These are phyloP conservation scores for Heliocybe sulcata DNA, from an alignment of 1,284 basidiomycete genomes.

Conservation along the genomic window DNA sequence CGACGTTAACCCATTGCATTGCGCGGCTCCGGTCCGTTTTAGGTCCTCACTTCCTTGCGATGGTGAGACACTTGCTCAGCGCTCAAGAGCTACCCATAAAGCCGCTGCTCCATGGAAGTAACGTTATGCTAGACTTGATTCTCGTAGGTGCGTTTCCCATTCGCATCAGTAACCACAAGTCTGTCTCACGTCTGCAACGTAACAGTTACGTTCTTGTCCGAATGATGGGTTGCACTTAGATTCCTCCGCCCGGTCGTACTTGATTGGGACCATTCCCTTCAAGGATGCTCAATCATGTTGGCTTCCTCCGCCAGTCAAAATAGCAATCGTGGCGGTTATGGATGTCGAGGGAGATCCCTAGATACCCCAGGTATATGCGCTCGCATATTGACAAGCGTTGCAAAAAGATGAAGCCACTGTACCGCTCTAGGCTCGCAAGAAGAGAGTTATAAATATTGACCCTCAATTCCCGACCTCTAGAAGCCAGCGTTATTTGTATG, in stretches of 20 bases:
- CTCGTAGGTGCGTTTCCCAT: background rate
- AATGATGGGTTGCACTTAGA: background rate
- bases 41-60: too few relatives aligned
- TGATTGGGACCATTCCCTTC: too few relatives aligned
- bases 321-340: background rate
- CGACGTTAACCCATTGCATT: too few relatives aligned
- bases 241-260: background rate
- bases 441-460: too few relatives aligned
- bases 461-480: too few relatives aligned
- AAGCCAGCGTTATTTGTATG: background rate
- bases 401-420: background rate
- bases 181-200: background rate
- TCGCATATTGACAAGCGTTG: background rate
- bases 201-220: background rate
- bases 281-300: background rate
- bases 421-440: background rate
- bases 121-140: background rate
- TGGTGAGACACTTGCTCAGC: too few relatives aligned
- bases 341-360: background rate
- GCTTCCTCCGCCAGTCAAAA: background rate
- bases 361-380: background rate
- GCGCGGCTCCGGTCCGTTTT: too few relatives aligned
- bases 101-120: background rate
- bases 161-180: background rate
- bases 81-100: too few relatives aligned